phyloP scores from a whole-genome alignment of 164 flowering plant species.

The Aristolochia contorta region DNA sequence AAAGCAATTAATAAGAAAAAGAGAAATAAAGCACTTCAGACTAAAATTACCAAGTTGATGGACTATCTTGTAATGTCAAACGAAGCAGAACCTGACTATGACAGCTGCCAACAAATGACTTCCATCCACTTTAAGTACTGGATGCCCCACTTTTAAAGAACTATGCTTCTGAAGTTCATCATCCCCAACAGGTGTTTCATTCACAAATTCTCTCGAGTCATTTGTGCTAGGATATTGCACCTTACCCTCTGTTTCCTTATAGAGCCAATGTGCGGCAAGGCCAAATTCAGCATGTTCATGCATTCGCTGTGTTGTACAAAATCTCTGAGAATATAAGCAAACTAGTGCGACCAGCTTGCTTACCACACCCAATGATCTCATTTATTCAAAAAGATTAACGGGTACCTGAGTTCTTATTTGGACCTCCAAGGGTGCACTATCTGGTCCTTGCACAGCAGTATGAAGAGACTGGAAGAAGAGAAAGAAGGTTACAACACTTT shows the following conservation, averaged over 20 bases:
- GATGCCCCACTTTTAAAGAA: conserved; percentile 70
- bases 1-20: not conserved
- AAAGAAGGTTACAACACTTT: not conserved
- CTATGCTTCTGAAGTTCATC: conserved; percentile 22
- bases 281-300: conserved; percentile 97
- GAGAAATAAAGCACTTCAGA: not conserved
- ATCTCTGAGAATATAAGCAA: not conserved
- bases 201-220: not conserved
- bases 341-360: not conserved
- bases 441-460: conserved; percentile 91
- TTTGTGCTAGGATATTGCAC: not conserved
- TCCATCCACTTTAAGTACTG: conserved; percentile 85
- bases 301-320: conserved; percentile 49
- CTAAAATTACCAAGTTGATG: not conserved
- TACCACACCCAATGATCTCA: not conserved
- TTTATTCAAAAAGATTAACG: not conserved
- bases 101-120: conserved; percentile 92
- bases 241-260: conserved; percentile 64
- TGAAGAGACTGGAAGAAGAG: conserved; percentile 71
- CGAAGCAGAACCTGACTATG: conserved; percentile 62
- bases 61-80: conserved; percentile 41
- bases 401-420: conserved; percentile 94
- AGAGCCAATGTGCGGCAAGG: conserved; percentile 97
- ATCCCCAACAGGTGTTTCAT: not conserved
- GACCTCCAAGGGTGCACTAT: conserved; percentile 76